Percentiles rank a stretch among this genome's conserved stretches.
phyloP scores from a whole-genome alignment of 2,329 filamentous ascomycete genomes.

The Colletotrichum endophyticum region DNA sequence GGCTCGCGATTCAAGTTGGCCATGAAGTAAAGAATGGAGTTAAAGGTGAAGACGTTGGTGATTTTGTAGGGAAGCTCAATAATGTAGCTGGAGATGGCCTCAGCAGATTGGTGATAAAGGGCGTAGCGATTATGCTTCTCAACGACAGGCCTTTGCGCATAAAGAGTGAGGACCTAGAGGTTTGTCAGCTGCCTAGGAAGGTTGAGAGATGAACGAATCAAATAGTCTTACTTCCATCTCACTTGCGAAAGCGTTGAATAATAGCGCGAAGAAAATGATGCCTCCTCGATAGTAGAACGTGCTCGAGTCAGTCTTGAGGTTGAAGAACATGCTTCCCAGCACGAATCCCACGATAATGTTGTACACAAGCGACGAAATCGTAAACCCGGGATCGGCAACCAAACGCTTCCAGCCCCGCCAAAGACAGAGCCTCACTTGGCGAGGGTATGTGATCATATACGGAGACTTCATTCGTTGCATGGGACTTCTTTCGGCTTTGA shows the following conservation, averaged over 20 bases:
- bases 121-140: slow-evolving; percentile 32
- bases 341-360: slow-evolving; percentile 48
- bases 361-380: slow-evolving; percentile 66
- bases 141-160: slow-evolving; percentile 28
- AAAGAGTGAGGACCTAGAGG: slow-evolving; percentile 22
- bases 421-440: slow-evolving; percentile 64
- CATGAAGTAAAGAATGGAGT: slow-evolving; percentile 71
- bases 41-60: slow-evolving; percentile 61
- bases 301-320: slow-evolving; percentile 54
- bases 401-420: slow-evolving; percentile 70
- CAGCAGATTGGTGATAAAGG: slow-evolving; percentile 42
- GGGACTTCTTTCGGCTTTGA: slow-evolving; percentile 49
- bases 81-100: slow-evolving; percentile 68
- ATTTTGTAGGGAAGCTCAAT: slow-evolving; percentile 69
- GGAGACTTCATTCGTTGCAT: slow-evolving; percentile 60
- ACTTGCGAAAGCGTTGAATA: slow-evolving; percentile 36
- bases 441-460: slow-evolving; percentile 68
- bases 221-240: slow-evolving; percentile 24
- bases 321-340: slow-evolving; percentile 70
- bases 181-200: background rate
- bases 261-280: slow-evolving; percentile 32
- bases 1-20: slow-evolving; percentile 63
- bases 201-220: background rate
- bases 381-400: slow-evolving; percentile 66
- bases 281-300: slow-evolving; percentile 55